These are phyloP conservation scores for Aspergillus hiratsukae DNA, from an alignment of 2,329 filamentous ascomycete species.

Conservation along the genomic window DNA sequence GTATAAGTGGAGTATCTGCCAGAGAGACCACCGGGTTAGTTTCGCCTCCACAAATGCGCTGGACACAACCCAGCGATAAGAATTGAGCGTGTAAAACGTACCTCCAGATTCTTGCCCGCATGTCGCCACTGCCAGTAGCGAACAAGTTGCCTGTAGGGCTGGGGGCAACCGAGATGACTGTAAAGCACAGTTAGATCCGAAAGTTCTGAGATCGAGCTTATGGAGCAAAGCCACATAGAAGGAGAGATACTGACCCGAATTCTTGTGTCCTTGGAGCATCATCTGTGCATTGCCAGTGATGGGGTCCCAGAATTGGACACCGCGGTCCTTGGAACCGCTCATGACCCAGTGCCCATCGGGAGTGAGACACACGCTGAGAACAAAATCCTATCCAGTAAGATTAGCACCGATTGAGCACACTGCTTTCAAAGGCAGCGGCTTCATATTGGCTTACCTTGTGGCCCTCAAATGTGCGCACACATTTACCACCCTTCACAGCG, in stretches of 20 bases:
- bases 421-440: background rate
- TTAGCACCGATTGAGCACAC: background rate
- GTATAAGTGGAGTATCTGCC: slow-evolving; percentile 36
- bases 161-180: slow-evolving; percentile 92
- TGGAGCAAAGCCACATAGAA: background rate
- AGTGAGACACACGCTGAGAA: slow-evolving; percentile 90
- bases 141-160: slow-evolving; percentile 85
- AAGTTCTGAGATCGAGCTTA: background rate
- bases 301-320: slow-evolving; percentile 98
- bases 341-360: slow-evolving; percentile 95
- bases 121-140: slow-evolving; percentile 93
- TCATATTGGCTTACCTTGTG: slow-evolving; percentile 64
- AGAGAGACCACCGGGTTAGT: slow-evolving; percentile 7
- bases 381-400: slow-evolving; percentile 67
- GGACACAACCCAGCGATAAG: background rate
- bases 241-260: slow-evolving; percentile 58
- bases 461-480: slow-evolving; percentile 93
- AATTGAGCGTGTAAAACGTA: slow-evolving; percentile 36
- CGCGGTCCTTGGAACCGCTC: slow-evolving; percentile 93
- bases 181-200: slow-evolving; percentile 6
- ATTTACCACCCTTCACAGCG: slow-evolving; percentile 79
- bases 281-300: slow-evolving; percentile 89
- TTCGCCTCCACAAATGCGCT: slow-evolving; percentile 1
- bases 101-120: slow-evolving; percentile 96
- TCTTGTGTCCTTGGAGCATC: slow-evolving; percentile 98